Evolutionary conservation across 2,329 filamentous ascomycete species (phyloP).

Genomic region (Xylaria sp.): DNA sequence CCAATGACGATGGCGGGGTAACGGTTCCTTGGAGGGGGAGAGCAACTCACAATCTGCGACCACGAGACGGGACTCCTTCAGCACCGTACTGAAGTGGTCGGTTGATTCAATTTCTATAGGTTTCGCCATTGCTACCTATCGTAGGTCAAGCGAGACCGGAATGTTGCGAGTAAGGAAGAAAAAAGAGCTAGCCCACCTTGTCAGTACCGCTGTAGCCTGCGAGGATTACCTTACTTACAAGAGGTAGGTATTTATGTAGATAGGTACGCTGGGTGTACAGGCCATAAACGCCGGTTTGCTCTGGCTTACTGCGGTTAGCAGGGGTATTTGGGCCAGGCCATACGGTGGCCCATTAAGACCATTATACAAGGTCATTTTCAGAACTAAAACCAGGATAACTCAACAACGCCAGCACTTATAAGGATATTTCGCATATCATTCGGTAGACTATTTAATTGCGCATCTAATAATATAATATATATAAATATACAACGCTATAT

Average conservation of each 20-base stretch:
- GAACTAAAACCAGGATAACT: too few species aligned
- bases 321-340: background rate
- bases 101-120: conserved; percentile 62
- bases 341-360: too few species aligned
- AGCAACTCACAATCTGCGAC: conserved; percentile 84
- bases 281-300: background rate
- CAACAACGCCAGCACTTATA: too few species aligned
- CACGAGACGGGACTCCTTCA: conserved; percentile 80
- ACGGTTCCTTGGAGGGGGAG: conserved; percentile 18
- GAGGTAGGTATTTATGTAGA: too few species aligned
- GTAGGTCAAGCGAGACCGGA: background rate
- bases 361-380: too few species aligned
- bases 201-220: conserved; percentile 10
- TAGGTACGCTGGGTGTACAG: too few species aligned
- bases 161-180: background rate
- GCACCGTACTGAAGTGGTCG: conserved; percentile 73
- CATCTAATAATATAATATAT: too few species aligned
- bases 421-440: too few species aligned
- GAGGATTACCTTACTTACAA: too few species aligned
- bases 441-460: too few species aligned
- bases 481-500: too few species aligned
- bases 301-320: background rate
- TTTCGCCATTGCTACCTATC: conserved; percentile 55
- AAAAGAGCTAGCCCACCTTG: conserved; percentile 10
- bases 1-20: conserved; percentile 48